A percentile compares a stretch with the other conserved stretches of the same genome.
Conservation (phyloP, 2,329 filamentous ascomycete species). For the Lachnellula arida region DNA sequence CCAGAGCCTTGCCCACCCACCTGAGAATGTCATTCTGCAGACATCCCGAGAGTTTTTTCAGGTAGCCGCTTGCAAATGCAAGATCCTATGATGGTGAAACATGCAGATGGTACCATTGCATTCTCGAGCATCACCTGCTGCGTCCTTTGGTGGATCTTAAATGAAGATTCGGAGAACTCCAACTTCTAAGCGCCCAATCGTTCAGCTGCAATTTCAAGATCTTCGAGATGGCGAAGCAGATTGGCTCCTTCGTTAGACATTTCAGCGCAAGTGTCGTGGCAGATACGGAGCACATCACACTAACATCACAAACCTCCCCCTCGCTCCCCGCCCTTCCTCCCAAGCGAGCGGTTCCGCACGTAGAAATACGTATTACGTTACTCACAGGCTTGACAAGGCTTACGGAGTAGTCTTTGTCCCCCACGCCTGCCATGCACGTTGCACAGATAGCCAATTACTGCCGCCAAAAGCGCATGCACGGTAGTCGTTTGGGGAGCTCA, state of each 20-base stretch:
- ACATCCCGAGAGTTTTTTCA: too few relatives aligned
- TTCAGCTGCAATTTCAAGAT: background rate
- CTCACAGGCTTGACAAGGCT: background rate
- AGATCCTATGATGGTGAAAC: background rate
- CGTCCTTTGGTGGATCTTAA: background rate
- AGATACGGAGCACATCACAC: background rate
- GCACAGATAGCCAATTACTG: background rate
- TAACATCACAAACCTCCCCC: background rate
- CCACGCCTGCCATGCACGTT: background rate
- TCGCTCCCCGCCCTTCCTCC: background rate
- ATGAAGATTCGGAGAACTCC: background rate
- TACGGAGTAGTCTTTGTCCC: background rate
- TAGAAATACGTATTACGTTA: background rate
- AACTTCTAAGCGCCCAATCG: slow-evolving; percentile 2
- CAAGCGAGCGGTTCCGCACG: background rate
- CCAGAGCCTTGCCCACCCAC: background rate
- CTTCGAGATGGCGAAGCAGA: background rate
- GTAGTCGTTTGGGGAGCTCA: slow-evolving; percentile 5
- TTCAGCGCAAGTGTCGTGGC: background rate
- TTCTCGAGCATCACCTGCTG: background rate
- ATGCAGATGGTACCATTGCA: background rate
- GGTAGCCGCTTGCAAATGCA: background rate
- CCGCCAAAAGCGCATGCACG: slow-evolving; percentile 5
- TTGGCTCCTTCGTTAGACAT: background rate
- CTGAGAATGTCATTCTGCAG: too few relatives aligned